A percentile compares a stretch with the other conserved stretches of the same genome.
These are phyloP conservation scores for Candida jianshihensis DNA, from an alignment of 805 yeast genomes.

Conservation along the genomic window DNA sequence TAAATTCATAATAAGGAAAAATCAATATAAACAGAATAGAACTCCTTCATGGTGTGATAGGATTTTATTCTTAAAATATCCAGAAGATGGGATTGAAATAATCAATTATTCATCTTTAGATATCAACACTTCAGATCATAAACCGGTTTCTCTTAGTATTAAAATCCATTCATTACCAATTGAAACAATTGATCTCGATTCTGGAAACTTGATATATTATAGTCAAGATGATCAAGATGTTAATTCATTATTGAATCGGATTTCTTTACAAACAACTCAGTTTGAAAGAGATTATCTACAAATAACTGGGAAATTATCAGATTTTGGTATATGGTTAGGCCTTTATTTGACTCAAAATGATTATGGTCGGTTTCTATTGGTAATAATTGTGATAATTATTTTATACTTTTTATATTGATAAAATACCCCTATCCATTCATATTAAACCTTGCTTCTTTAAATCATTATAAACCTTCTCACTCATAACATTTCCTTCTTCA, in stretches of 20 bases:
- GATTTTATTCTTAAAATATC: constrained; percentile 49
- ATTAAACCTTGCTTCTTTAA: constrained; percentile 82
- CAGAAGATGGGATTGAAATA: constrained; percentile 21
- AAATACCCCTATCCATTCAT: no score
- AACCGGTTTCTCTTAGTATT: constrained; percentile 57
- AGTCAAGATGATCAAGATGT: no score
- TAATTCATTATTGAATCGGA: no score
- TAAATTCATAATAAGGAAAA: constrained; percentile 48
- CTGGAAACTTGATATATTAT: no score
- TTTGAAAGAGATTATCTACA: not conserved
- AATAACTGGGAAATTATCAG: not conserved
- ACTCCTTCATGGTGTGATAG: constrained; percentile 91
- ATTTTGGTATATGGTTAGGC: constrained; percentile 2
- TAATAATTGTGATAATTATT: not conserved
- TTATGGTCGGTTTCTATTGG: not conserved
- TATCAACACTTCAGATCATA: constrained; percentile 65
- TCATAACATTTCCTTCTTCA: constrained; percentile 88
- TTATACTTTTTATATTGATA: no score
- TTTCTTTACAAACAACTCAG: not conserved
- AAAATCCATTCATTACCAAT: no score
- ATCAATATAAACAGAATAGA: constrained; percentile 49
- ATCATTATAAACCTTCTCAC: constrained; percentile 74
- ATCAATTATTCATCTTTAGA: constrained; percentile 43
- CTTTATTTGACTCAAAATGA: not conserved
- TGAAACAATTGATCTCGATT: constrained; percentile 20